These are phyloP conservation scores for Cladophialophora exuberans DNA, from an alignment of 2,329 filamentous ascomycete genomes.

Conservation along the genomic window DNA sequence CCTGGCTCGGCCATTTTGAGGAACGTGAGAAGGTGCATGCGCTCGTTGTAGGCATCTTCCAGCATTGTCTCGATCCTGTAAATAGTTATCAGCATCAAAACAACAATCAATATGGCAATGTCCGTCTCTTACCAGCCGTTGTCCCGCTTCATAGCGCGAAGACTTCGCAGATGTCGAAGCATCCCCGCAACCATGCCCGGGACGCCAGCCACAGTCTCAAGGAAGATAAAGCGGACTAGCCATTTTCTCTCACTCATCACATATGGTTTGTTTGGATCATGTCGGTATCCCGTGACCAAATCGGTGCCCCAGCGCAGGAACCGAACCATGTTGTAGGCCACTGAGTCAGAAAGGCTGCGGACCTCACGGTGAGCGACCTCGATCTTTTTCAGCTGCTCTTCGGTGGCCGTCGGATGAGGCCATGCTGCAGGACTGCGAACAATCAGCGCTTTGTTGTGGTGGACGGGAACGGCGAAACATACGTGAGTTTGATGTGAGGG, in stretches of 20 bases:
- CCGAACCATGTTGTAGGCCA: slow-evolving; percentile 77
- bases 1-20: slow-evolving; percentile 87
- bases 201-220: slow-evolving; percentile 92
- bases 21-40: slow-evolving; percentile 92
- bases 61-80: slow-evolving; percentile 84
- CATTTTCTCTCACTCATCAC: slow-evolving; percentile 83
- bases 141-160: slow-evolving; percentile 84
- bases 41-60: slow-evolving; percentile 88
- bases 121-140: slow-evolving; percentile 72
- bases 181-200: slow-evolving; percentile 97
- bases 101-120: neutral
- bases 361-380: slow-evolving; percentile 76
- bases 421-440: slow-evolving; percentile 42
- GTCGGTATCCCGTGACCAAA: slow-evolving; percentile 76
- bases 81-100: neutral
- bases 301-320: slow-evolving; percentile 80
- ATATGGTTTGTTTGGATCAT: slow-evolving; percentile 68
- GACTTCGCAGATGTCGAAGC: slow-evolving; percentile 82
- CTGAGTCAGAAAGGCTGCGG: slow-evolving; percentile 72
- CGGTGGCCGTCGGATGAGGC: slow-evolving; percentile 59
- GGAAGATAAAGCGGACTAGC: slow-evolving; percentile 86
- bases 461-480: neutral
- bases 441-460: slow-evolving; percentile 11
- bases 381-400: slow-evolving; percentile 76
- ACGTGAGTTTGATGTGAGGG: slow-evolving; percentile 43